Evolutionary conservation across 2,329 filamentous ascomycete species (phyloP).

Genomic region (Pseudogymnoascus sp.): DNA sequence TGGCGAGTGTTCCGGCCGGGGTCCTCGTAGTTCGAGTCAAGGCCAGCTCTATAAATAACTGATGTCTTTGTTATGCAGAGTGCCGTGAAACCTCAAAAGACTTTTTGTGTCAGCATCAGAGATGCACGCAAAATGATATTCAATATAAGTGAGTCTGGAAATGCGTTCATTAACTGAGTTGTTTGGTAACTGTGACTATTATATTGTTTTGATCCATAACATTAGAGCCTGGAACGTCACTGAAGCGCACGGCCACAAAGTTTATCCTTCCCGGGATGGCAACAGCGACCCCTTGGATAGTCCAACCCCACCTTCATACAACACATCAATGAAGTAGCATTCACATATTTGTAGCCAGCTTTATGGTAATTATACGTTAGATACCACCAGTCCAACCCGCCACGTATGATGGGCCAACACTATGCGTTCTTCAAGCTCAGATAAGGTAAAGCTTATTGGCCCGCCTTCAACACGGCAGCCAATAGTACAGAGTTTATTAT

Average conservation of each 20-base stretch:
- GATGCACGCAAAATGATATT: background rate
- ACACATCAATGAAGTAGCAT: background rate
- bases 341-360: background rate
- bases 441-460: background rate
- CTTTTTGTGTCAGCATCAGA: background rate
- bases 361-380: background rate
- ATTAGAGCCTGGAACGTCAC: constrained; percentile 7
- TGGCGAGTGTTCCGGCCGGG: background rate
- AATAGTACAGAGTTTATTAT: background rate
- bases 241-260: constrained; percentile 3
- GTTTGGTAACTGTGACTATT: background rate
- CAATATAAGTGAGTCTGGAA: background rate
- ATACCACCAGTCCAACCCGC: background rate
- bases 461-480: background rate
- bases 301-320: background rate
- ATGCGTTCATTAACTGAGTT: background rate
- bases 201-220: constrained; percentile 7
- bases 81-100: background rate
- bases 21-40: background rate
- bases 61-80: background rate
- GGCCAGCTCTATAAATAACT: constrained; percentile 6
- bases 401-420: background rate
- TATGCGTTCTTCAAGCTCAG: background rate
- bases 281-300: constrained; percentile 1
- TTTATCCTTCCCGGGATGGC: constrained; percentile 6